Evolutionary conservation across 1,284 basidiomycete genomes (phyloP), one percentile per base, ranked within the genome.

Genomic region (Waitea zeae): DNA sequence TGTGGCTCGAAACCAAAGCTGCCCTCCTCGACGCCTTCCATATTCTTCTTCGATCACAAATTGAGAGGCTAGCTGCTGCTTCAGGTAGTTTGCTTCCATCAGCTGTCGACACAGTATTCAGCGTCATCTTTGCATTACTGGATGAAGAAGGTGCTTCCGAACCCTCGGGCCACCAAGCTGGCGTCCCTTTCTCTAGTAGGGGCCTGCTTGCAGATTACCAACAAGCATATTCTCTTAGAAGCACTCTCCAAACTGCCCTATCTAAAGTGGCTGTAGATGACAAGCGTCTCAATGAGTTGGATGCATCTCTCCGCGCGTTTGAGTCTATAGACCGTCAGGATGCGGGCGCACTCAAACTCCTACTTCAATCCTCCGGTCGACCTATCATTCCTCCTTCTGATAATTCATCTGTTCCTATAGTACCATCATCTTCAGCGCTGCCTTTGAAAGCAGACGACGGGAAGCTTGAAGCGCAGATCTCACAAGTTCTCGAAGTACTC

Each of bases 1-100:
- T 77, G 31, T 76, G 70, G 63, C 56, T 81, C 3, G 66, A 73
- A 37, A 73, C 73, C 5, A 82, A 82, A 53, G 68, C 75, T 4
- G 64, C 68, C n/a, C 51, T 82, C 13, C 49, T 83, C 17, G 78
- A 82, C 42, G 49, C 61, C 11, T 76, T 79, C 48, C 76, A 81
- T 42, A 47, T 70, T 33, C 47, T 78, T 29, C 42, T 79, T 28
- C 54, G 56, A 18, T 51, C 57, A 2, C 53, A 75, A 31, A 46
- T 79, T 12, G 54, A 56, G 11, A 64, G 66, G 37, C 45, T 78
- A 24, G 52, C 64, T 2, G 39, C 53, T 1, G 45, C 59, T 2
- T 54, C 57, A 0, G 65, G 62, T 1, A 38, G 49, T 9, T 48
- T 52, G 0, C 59, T 70, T 4, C 60, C 59, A 0, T 44, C 42